phyloP scores from a whole-genome alignment of 495 filamentous ascomycete genomes.

The Chaetomium tenue region DNA sequence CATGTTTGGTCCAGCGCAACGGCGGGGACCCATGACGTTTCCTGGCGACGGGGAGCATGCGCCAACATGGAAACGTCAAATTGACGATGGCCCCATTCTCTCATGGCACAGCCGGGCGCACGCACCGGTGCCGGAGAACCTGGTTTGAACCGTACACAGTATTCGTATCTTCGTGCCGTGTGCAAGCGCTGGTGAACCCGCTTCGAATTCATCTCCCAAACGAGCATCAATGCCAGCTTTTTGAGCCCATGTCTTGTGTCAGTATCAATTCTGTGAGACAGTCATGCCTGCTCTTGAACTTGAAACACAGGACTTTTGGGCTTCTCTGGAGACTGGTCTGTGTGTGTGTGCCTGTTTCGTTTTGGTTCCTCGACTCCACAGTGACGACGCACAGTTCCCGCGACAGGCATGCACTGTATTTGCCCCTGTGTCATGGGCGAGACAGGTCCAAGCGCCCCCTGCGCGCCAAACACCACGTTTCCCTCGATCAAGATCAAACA shows the following conservation, averaged over 20 bases:
- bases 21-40: conserved; percentile 1
- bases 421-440: neutral
- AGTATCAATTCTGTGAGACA: no score
- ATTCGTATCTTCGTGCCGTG: no score
- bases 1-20: neutral
- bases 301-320: no score
- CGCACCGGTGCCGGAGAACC: no score
- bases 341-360: neutral
- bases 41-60: neutral
- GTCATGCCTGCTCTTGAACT: no score
- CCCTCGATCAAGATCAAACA: neutral
- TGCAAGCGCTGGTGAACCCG: no score
- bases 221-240: no score
- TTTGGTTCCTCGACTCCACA: neutral
- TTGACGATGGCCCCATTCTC: neutral
- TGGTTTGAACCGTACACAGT: no score
- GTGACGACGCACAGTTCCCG: conserved; percentile 19
- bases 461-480: conserved; percentile 18
- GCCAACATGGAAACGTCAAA: neutral
- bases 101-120: neutral
- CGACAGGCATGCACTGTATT: neutral
- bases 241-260: no score
- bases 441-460: conserved; percentile 19
- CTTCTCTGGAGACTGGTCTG: no score
- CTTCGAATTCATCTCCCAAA: no score